Evolutionary conservation across 108 stramenopile genomes (phyloP).

Genomic region (Stephanodiscus minutulus): DNA sequence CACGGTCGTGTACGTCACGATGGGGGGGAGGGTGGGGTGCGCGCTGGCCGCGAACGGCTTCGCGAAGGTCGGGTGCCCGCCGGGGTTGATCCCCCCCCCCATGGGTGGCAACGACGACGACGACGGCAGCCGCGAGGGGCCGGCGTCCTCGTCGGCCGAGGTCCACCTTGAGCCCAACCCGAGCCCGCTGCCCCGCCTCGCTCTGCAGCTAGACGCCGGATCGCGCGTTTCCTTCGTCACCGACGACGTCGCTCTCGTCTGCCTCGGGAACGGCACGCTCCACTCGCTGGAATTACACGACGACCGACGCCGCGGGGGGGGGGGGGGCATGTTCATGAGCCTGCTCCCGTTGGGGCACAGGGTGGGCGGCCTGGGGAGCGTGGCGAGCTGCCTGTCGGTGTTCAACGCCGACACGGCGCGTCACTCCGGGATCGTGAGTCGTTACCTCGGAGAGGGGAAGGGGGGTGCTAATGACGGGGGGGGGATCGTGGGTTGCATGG

Average conservation of each 20-base stretch:
- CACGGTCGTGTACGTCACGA: conserved; percentile 59
- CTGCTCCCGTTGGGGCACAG: conserved; percentile 65
- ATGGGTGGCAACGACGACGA: too few relatives aligned
- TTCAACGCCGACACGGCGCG: conserved; percentile 39
- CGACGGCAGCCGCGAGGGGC: background rate
- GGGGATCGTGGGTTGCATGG: conserved; percentile 5
- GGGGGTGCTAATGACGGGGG: background rate
- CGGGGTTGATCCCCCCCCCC: conserved; percentile 48
- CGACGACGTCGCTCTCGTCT: conserved; percentile 60
- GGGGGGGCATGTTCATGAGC: conserved; percentile 41
- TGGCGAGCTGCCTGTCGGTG: conserved; percentile 55
- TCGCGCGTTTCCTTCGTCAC: conserved; percentile 50
- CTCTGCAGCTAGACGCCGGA: conserved; percentile 78
- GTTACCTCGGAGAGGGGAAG: conserved; percentile 19
- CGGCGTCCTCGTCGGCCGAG: conserved; percentile 18
- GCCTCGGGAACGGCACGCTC: conserved; percentile 64
- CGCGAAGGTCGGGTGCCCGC: conserved; percentile 62
- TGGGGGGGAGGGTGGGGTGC: conserved; percentile 67
- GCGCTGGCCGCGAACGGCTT: conserved; percentile 83
- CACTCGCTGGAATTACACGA: conserved; percentile 64
- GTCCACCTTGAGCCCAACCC: conserved; percentile 67
- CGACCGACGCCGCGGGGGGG: background rate
- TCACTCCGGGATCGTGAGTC: conserved; percentile 20
- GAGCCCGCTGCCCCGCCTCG: conserved; percentile 68
- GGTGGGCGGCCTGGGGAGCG: conserved; percentile 68